phyloP scores from a whole-genome alignment of 2,329 filamentous ascomycete genomes.

The Colletotrichum somersetense region DNA sequence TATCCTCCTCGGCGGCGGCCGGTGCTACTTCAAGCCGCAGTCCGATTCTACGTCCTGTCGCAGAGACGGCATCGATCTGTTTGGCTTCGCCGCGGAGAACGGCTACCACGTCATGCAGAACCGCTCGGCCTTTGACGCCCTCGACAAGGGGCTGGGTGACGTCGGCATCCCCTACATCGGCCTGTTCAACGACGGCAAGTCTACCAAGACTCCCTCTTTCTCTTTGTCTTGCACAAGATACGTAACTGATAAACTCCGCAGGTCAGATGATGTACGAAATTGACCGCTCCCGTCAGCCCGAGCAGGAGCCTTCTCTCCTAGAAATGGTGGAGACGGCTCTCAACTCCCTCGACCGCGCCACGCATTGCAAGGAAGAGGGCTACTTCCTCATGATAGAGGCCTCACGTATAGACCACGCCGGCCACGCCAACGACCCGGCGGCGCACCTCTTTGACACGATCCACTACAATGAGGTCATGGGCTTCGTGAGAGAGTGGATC shows the following conservation, averaged over 20 bases:
- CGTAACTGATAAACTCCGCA: slow-evolving; percentile 1
- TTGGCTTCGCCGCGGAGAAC: slow-evolving; percentile 50
- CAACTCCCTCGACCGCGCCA: slow-evolving; percentile 52
- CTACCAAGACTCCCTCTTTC: background rate
- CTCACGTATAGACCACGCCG: slow-evolving; percentile 53
- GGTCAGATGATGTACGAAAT: slow-evolving; percentile 52
- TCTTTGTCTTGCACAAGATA: background rate
- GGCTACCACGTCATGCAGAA: slow-evolving; percentile 54
- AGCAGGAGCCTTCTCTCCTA: slow-evolving; percentile 54
- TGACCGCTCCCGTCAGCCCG: slow-evolving; percentile 47
- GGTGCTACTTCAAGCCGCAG: slow-evolving; percentile 56
- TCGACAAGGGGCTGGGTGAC: slow-evolving; percentile 46
- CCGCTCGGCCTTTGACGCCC: slow-evolving; percentile 51
- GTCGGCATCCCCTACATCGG: slow-evolving; percentile 53
- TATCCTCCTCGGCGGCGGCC: slow-evolving; percentile 55
- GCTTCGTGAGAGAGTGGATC: slow-evolving; percentile 54
- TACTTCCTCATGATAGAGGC: slow-evolving; percentile 57
- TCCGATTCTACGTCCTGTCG: slow-evolving; percentile 53
- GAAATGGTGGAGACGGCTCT: slow-evolving; percentile 56
- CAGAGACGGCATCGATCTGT: slow-evolving; percentile 52
- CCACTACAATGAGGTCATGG: slow-evolving; percentile 55
- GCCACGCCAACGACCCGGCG: slow-evolving; percentile 66
- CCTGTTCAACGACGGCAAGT: slow-evolving; percentile 52
- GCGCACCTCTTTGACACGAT: slow-evolving; percentile 62
- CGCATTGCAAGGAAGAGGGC: slow-evolving; percentile 49